Evolutionary conservation across 179 eudicot genomes (phyloP).

Genomic region (Patellifolia procumbens): DNA sequence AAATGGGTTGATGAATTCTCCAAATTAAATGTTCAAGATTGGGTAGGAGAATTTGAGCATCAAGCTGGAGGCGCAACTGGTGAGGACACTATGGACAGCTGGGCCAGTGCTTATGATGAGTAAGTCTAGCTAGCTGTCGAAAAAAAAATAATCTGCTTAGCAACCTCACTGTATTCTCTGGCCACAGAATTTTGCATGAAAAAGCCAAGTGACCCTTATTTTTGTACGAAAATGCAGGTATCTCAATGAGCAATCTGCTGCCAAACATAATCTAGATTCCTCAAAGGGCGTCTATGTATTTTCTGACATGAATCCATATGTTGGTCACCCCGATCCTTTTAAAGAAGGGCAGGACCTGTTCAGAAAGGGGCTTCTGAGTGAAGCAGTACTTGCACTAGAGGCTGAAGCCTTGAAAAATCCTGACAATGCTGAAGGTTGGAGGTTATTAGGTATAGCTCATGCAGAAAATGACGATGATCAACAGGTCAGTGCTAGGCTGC

Average conservation of each 20-base stretch:
- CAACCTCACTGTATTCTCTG: background rate
- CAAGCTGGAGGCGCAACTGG: slow-evolving; percentile 70
- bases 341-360: slow-evolving; percentile 96
- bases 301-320: slow-evolving; percentile 97
- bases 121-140: slow-evolving; percentile 44
- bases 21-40: slow-evolving; percentile 79
- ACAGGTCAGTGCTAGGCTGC: slow-evolving; percentile 57
- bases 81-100: slow-evolving; percentile 60
- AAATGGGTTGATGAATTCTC: slow-evolving; percentile 94
- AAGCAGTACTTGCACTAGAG: slow-evolving; percentile 98
- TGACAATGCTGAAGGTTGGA: slow-evolving; percentile 96
- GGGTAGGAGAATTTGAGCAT: slow-evolving; percentile 91
- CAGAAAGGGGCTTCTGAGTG: slow-evolving; percentile 92
- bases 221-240: slow-evolving; percentile 42
- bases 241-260: slow-evolving; percentile 70
- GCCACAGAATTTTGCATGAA: background rate
- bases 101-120: slow-evolving; percentile 96
- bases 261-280: slow-evolving; percentile 49
- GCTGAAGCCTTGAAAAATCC: slow-evolving; percentile 95
- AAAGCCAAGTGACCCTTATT: background rate
- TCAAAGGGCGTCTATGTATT: slow-evolving; percentile 78
- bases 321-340: slow-evolving; percentile 91
- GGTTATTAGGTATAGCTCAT: slow-evolving; percentile 92
- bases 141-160: background rate
- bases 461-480: slow-evolving; percentile 99